A percentile compares a stretch with the other conserved stretches of the same genome.
These are phyloP conservation scores for Torrubiella hemipterigena DNA, from an alignment of 2,329 filamentous ascomycete genomes.

Conservation along the genomic window DNA sequence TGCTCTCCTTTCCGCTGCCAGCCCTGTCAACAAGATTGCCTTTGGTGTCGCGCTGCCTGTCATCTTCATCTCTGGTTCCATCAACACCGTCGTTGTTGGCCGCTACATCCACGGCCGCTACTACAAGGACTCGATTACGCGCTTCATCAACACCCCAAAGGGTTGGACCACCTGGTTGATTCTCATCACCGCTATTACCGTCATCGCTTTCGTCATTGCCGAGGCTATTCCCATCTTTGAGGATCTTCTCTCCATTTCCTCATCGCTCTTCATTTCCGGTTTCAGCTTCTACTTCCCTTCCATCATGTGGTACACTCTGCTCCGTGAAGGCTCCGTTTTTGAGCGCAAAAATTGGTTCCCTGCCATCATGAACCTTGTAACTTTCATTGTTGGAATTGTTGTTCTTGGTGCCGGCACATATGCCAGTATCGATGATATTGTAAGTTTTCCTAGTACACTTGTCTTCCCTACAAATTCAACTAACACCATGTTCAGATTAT, in stretches of 20 bases:
- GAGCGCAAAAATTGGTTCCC: slow-evolving; percentile 16
- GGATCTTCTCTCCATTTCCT: slow-evolving; percentile 46
- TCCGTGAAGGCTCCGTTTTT: slow-evolving; percentile 17
- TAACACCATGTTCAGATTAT: slow-evolving; percentile 10
- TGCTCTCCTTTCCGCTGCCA: slow-evolving; percentile 53
- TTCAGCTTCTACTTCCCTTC: slow-evolving; percentile 30
- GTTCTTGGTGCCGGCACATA: slow-evolving; percentile 21
- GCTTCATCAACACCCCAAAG: slow-evolving; percentile 34
- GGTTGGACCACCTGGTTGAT: slow-evolving; percentile 44
- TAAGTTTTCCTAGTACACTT: slow-evolving; percentile 8
- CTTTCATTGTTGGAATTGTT: slow-evolving; percentile 18
- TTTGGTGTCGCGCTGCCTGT: slow-evolving; percentile 61
- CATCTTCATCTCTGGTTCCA: slow-evolving; percentile 63
- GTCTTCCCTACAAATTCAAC: neutral
- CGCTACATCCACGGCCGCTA: slow-evolving; percentile 33
- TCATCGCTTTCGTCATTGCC: slow-evolving; percentile 58
- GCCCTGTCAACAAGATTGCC: slow-evolving; percentile 49
- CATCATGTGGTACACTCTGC: slow-evolving; percentile 30
- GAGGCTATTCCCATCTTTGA: slow-evolving; percentile 64
- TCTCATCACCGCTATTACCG: slow-evolving; percentile 45
- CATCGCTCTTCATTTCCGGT: slow-evolving; percentile 36
- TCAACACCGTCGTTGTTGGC: slow-evolving; percentile 42
- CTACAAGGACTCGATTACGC: slow-evolving; percentile 29
- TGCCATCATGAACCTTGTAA: slow-evolving; percentile 13
- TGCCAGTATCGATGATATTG: slow-evolving; percentile 18